Evolutionary conservation across 805 yeast species (phyloP).

Genomic region (Candida cerambycidarum): DNA sequence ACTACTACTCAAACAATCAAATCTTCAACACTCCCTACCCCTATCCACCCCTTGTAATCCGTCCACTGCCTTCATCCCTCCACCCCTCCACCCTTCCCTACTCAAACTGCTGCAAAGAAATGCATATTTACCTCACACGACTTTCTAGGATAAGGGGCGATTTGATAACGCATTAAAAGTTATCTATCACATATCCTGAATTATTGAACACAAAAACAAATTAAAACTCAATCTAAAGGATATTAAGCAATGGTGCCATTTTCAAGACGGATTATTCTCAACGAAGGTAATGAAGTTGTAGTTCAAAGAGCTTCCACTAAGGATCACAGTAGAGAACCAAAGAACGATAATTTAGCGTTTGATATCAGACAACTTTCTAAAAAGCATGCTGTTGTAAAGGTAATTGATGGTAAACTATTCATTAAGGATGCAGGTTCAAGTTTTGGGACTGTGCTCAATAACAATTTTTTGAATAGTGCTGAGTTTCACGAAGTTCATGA

Average conservation of each 20-base stretch:
- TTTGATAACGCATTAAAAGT: too few species aligned
- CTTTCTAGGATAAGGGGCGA: too few species aligned
- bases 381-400: conserved; percentile 31
- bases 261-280: neutral
- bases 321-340: conserved; percentile 25
- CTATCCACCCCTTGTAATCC: too few species aligned
- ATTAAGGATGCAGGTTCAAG: conserved; percentile 34
- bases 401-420: conserved; percentile 19
- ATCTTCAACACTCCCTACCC: too few species aligned
- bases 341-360: conserved; percentile 31
- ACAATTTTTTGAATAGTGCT: conserved; percentile 22
- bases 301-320: conserved; percentile 32
- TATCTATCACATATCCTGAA: too few species aligned
- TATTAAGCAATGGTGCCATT: neutral
- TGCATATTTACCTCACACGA: too few species aligned
- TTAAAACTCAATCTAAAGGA: too few species aligned
- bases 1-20: too few species aligned
- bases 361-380: conserved; percentile 38
- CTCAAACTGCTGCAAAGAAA: too few species aligned
- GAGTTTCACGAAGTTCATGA: conserved; percentile 16
- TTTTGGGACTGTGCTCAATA: conserved; percentile 39
- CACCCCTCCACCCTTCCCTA: too few species aligned
- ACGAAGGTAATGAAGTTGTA: neutral
- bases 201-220: too few species aligned
- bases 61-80: too few species aligned